A percentile compares a stretch with the other conserved stretches of the same genome.
Conservation (phyloP, 176 grass and related monocot species). For the Alloteropsis semialata region DNA sequence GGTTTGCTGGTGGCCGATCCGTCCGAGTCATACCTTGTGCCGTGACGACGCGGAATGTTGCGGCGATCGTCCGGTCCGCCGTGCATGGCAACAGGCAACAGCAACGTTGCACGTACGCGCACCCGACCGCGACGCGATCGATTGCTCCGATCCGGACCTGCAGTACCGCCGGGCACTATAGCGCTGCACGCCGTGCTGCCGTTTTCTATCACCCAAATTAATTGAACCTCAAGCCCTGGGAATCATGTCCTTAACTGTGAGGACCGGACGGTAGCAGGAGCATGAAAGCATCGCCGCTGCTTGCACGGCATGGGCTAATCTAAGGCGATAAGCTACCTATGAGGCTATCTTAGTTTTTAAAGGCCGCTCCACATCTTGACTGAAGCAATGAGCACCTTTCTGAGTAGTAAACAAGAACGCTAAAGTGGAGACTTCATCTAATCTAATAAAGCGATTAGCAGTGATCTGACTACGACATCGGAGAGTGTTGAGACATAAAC, state of each 20-base stretch:
- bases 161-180: background rate
- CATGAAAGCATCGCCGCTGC: background rate
- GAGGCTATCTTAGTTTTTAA: background rate
- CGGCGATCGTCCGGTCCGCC: background rate
- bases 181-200: background rate
- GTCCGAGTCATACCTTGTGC: background rate
- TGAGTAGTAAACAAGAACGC: constrained; percentile 22
- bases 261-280: background rate
- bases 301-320: background rate
- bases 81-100: background rate
- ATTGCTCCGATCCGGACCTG: background rate
- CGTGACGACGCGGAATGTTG: background rate
- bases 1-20: background rate
- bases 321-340: background rate
- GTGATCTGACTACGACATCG: background rate
- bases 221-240: background rate
- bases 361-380: background rate
- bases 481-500: background rate
- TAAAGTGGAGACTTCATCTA: constrained; percentile 15
- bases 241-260: background rate
- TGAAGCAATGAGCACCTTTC: background rate
- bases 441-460: background rate
- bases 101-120: background rate
- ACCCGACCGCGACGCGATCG: background rate
- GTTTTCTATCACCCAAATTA: background rate